phyloP scores from a whole-genome alignment of 768 basidiomycete genomes.

The Podaxis mareebaensis region DNA sequence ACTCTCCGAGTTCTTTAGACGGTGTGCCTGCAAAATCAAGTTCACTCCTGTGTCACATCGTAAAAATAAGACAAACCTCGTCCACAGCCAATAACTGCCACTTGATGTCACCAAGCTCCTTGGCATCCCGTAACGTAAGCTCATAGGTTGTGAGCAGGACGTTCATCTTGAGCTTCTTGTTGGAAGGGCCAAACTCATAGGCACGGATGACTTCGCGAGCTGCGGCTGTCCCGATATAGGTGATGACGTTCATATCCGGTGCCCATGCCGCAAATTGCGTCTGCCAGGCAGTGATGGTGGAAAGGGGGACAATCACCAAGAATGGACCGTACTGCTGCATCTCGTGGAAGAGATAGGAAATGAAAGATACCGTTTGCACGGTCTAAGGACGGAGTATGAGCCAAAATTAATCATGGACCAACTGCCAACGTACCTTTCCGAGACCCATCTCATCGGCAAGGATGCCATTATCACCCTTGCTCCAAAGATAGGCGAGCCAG shows the following conservation, averaged over 20 bases:
- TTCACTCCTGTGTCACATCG: constrained; percentile 19
- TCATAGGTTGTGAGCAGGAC: constrained; percentile 98
- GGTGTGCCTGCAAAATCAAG: constrained; percentile 70
- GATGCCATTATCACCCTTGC: constrained; percentile 92
- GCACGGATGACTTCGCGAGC: constrained; percentile 90
- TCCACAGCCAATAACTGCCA: constrained; percentile 98
- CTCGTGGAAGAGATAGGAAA: constrained; percentile 93
- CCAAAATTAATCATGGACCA: constrained; percentile 7
- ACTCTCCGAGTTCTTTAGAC: constrained; percentile 96
- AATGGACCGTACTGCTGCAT: constrained; percentile 94
- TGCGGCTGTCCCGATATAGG: constrained; percentile 88
- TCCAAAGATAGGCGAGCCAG: constrained; percentile 98
- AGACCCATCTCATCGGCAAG: constrained; percentile 99
- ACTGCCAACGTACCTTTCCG: constrained; percentile 65
- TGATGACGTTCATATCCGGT: constrained; percentile 94
- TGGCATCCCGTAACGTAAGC: constrained; percentile 85
- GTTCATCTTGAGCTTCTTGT: constrained; percentile 94
- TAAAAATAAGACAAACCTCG: constrained; percentile 56
- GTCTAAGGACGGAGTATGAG: constrained; percentile 49
- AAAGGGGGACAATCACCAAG: constrained; percentile 95
- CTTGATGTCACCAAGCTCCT: constrained; percentile 89
- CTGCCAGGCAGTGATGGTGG: constrained; percentile 99
- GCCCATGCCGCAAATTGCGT: constrained; percentile 93
- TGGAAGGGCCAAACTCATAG: constrained; percentile 88
- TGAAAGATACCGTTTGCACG: constrained; percentile 93